phyloP scores from a whole-genome alignment of 2,329 filamentous ascomycete species.

The Ambrosiella xylebori region DNA sequence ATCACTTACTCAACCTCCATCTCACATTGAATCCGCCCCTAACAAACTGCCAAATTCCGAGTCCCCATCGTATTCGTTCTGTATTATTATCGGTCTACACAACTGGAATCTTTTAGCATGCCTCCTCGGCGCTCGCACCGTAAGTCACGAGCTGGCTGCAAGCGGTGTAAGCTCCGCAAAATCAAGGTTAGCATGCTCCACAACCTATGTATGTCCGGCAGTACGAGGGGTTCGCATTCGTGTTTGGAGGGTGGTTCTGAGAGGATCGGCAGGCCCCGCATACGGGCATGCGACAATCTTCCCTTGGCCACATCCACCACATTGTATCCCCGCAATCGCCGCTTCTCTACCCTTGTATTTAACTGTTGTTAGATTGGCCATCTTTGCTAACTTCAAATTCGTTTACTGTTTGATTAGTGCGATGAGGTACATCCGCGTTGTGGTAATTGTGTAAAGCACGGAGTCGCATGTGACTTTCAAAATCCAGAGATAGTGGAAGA shows the following conservation, averaged over 20 bases:
- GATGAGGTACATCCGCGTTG: constrained; percentile 49
- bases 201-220: not conserved
- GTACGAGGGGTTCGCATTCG: not conserved
- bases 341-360: not conserved
- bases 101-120: constrained; percentile 24
- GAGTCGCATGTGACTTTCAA: constrained; percentile 49
- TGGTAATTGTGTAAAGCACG: constrained; percentile 50
- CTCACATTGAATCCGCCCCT: no score
- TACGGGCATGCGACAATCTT: not conserved
- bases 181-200: constrained; percentile 37
- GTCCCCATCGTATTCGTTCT: not conserved
- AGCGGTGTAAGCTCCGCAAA: constrained; percentile 48
- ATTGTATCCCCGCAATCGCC: not conserved
- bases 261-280: no score
- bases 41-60: no score
- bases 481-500: constrained; percentile 30
- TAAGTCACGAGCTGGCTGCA: constrained; percentile 50
- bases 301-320: not conserved
- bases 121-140: constrained; percentile 51
- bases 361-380: not conserved
- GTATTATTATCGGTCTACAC: not conserved
- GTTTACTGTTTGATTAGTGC: constrained; percentile 27
- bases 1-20: not conserved
- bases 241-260: not conserved
- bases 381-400: not conserved